Conservation (phyloP, 305 asterid genomes). For the Fraxinus ornus region DNA sequence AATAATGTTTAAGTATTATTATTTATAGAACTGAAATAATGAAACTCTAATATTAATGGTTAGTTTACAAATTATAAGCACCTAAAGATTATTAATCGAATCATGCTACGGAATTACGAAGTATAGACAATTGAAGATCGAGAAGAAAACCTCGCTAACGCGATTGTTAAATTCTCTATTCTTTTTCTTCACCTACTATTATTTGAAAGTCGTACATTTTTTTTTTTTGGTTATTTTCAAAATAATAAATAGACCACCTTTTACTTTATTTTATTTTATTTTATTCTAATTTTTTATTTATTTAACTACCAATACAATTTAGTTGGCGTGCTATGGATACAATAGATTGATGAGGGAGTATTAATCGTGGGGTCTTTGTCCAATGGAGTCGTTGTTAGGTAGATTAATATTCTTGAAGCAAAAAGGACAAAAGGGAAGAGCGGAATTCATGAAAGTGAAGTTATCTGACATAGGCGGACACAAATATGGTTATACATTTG, state of each 20-base stretch:
- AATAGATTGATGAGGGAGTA: background rate
- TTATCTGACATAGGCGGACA: background rate
- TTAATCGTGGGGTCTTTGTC: background rate
- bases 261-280: background rate
- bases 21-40: background rate
- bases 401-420: conserved; percentile 7
- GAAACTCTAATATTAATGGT: background rate
- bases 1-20: background rate
- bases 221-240: background rate
- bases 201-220: background rate
- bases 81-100: background rate
- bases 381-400: conserved; percentile 33
- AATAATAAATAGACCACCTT: background rate
- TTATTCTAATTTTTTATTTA: background rate
- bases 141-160: background rate
- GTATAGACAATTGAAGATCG: background rate
- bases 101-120: background rate
- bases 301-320: background rate
- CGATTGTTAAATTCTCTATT: background rate
- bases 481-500: background rate
- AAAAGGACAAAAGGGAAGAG: background rate
- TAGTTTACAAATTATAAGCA: background rate
- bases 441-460: background rate
- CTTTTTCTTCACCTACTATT: background rate
- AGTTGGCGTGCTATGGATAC: background rate